Base-by-base conservation (phyloP, 2,329 filamentous ascomycete species). In the Alternaria brassicicola region DNA sequence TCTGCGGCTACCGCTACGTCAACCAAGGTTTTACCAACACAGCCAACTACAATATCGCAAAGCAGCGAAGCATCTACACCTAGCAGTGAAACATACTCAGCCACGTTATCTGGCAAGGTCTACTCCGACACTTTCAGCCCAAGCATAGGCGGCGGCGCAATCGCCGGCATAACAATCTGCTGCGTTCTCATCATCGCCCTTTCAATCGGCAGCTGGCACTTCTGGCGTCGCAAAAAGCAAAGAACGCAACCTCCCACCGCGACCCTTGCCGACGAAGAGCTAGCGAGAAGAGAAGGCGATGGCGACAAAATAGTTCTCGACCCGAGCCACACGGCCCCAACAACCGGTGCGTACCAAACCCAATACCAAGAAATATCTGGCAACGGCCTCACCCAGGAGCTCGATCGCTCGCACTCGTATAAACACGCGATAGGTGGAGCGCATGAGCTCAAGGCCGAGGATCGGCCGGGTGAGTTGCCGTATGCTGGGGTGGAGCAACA, bases 351-450 rank as follows among this genome's bases (percentile, higher is more conserved):
- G 15, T 21, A 45, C 6, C 26, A 46, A 2, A 46, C 43, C 0
- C 0, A 46, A 10, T 46, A 46, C 43, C 43, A 46, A 4, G 43
- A 46, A 1, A 46, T 46, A 13, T 46, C 43, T 0, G 43, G 43
- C 6, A 46, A 31, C 0, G 28, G 43, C 28, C 26, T 46, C 1
- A 4, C 28, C 2, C 43, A 23, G 9, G 43, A 46, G 4, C 4
- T 33, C 1, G 26, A 46, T 7, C 43, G 43, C 3, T 46, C 28
- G 7, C 43, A 46, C 1, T 31, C 43, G 2, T 31, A 31, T 12
- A 46, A 46, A 6, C 1, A n/a, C 0, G 43, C 17, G 3, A 3
- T 46, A 0, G 28, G 43, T 0, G 43, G 28, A 0, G 43, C 28
- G 26, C 28, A 46, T 1, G 43, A 46, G 43, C 43, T 46, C 12